Evolutionary conservation across 2,329 filamentous ascomycete genomes (phyloP).

Genomic region (Sarocladium strictum): DNA sequence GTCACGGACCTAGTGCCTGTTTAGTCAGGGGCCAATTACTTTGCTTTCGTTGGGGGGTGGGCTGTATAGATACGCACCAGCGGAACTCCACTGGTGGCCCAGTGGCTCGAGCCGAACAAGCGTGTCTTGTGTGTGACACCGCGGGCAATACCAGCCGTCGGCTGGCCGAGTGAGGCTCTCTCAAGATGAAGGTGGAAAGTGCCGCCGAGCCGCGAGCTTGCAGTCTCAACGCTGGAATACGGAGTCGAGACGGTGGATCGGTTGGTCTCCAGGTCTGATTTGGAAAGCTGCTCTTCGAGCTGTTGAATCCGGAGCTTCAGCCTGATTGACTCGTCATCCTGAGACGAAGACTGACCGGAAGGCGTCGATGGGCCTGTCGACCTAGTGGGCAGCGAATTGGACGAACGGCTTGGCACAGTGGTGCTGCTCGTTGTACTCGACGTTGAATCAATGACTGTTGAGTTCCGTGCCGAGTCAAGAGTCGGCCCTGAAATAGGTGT

Average conservation of each 20-base stretch:
- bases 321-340: not conserved
- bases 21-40: not conserved
- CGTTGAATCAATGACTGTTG: not conserved
- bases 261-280: slow-evolving; percentile 12
- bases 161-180: slow-evolving; percentile 8
- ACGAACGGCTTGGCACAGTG: not conserved
- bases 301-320: slow-evolving; percentile 27
- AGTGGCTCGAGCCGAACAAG: slow-evolving; percentile 44
- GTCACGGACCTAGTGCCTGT: slow-evolving; percentile 34
- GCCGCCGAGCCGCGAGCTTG: not conserved
- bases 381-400: not conserved
- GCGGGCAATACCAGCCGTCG: not conserved
- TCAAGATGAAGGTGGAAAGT: slow-evolving; percentile 6
- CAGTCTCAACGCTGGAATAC: slow-evolving; percentile 5
- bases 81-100: slow-evolving; percentile 35
- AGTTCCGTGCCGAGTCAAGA: not conserved
- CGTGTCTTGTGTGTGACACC: slow-evolving; percentile 27
- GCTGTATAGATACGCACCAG: slow-evolving; percentile 26
- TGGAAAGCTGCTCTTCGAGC: slow-evolving; percentile 36
- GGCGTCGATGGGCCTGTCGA: not conserved
- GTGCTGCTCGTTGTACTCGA: not conserved
- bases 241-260: slow-evolving; percentile 16
- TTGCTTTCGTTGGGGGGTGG: not conserved
- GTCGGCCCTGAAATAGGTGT: not conserved
- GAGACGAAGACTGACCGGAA: not conserved